Conservation (phyloP, 306 rosid species). For the Benincasa hispida region DNA sequence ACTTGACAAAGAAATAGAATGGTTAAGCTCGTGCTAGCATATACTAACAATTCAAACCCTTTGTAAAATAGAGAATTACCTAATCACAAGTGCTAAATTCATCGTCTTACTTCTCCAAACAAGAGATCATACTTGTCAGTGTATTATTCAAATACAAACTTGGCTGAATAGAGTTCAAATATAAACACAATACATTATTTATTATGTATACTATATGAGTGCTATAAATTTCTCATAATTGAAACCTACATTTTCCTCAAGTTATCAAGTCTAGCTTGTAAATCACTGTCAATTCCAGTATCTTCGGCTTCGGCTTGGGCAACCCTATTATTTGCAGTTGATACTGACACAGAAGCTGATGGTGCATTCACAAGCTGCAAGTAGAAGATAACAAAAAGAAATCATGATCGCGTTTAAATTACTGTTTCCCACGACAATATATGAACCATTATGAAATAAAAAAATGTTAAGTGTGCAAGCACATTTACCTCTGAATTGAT, state of each 20-base stretch:
- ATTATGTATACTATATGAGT: not conserved
- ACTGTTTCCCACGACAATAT: not conserved
- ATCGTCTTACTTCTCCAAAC: not conserved
- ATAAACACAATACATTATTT: not conserved
- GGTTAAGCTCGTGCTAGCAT: not conserved
- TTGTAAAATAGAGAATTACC: not conserved
- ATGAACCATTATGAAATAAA: not conserved
- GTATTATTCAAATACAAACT: not conserved
- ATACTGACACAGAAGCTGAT: constrained; percentile 67
- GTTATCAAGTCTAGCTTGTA: constrained; percentile 94
- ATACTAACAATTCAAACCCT: not conserved
- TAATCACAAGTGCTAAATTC: not conserved
- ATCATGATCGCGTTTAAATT: not conserved
- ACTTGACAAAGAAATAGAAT: not conserved
- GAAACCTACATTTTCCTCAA: constrained; percentile 60
- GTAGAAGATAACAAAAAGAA: not conserved
- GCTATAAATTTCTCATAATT: not conserved
- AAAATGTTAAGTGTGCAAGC: not conserved
- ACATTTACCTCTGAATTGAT: constrained; percentile 74
- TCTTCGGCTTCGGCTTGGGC: constrained; percentile 89
- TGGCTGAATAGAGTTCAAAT: not conserved
- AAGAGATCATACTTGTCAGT: not conserved
- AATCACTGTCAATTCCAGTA: constrained; percentile 70
- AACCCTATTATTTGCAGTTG: constrained; percentile 59
- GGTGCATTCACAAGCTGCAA: constrained; percentile 90